Base-by-base conservation (phyloP, 352 stramenopile species). In the Phytopythium ostracodes region DNA sequence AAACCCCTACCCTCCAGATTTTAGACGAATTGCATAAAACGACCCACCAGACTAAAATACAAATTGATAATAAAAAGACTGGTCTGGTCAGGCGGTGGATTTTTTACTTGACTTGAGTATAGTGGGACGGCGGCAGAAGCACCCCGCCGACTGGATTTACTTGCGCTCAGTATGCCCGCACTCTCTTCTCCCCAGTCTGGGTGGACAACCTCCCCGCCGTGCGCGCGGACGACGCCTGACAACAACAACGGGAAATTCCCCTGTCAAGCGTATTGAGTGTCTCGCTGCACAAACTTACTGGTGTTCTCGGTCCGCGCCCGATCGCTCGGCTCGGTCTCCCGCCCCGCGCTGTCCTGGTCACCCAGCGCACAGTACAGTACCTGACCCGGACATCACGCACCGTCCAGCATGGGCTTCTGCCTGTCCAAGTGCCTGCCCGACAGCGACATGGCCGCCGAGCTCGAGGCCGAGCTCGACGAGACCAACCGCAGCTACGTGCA, bases 391-490 rank as follows among this genome's bases (percentile, higher is more conserved):
- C n/a, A n/a, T n/a, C n/a, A n/a, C n/a, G n/a, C n/a, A n/a, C n/a
- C 42, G 62, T 40, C 40, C 64, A 83, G 25, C 42, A 96, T 96
- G 84, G 87, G 87, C 24, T 87, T 85, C 66, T 96, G 87, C 76
- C 75, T 96, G 57, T 92, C 87, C 65, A 88, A 83, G 59, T 96
- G 85, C 73, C 73, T 94, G 61, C 81, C 80, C 29, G 84, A 92
- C 60, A 87, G 77, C 58, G 84, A 93, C 71, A 96, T 96, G 76
- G 83, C 79, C 49, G 79, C 79, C 33, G 84, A 96, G 65, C 81
- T 96, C 24, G 87, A 96, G 64, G 77, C 79, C 46, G 85, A 96
- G 60, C 78, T 96, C 35, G 82, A 93, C 70, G 87, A 91, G 64
- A 65, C 70, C 57, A 75, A 64, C 50, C 76, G 79, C 67, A 87